phyloP scores from a whole-genome alignment of 2,329 filamentous ascomycete species.

The Exophiala bonariae region DNA sequence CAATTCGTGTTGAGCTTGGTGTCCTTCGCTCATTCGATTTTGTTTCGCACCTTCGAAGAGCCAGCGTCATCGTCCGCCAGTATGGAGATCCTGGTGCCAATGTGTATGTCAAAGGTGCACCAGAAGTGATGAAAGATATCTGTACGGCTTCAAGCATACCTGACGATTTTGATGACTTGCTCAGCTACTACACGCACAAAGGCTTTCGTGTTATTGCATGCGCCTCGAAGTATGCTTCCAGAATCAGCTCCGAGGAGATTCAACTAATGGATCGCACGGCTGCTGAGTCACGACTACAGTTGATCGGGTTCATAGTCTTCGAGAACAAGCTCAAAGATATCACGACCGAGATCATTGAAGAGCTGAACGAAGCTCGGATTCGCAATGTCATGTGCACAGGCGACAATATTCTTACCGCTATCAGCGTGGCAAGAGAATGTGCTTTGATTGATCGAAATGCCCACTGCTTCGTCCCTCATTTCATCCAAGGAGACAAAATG shows the following conservation, averaged over 20 bases:
- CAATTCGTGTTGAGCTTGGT: constrained; percentile 73
- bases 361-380: constrained; percentile 80
- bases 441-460: constrained; percentile 75
- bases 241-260: constrained; percentile 88
- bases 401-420: constrained; percentile 95
- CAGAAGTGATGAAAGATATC: constrained; percentile 94
- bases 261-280: constrained; percentile 90
- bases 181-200: constrained; percentile 89
- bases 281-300: constrained; percentile 79
- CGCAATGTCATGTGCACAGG: constrained; percentile 94
- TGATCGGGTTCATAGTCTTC: constrained; percentile 95
- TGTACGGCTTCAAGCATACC: constrained; percentile 83
- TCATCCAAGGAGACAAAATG: constrained; percentile 72
- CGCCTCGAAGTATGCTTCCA: constrained; percentile 82
- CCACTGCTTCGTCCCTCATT: constrained; percentile 91
- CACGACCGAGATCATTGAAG: constrained; percentile 76
- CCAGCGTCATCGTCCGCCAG: constrained; percentile 87
- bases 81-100: constrained; percentile 83
- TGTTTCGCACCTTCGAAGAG: constrained; percentile 84
- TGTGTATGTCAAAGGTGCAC: constrained; percentile 93
- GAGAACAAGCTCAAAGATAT: constrained; percentile 96
- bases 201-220: constrained; percentile 96
- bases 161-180: constrained; percentile 81
- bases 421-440: constrained; percentile 92
- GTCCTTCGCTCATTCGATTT: constrained; percentile 92